Evolutionary conservation across 2,329 filamentous ascomycete genomes (phyloP).

Genomic region (Camptophora hylomeconis): DNA sequence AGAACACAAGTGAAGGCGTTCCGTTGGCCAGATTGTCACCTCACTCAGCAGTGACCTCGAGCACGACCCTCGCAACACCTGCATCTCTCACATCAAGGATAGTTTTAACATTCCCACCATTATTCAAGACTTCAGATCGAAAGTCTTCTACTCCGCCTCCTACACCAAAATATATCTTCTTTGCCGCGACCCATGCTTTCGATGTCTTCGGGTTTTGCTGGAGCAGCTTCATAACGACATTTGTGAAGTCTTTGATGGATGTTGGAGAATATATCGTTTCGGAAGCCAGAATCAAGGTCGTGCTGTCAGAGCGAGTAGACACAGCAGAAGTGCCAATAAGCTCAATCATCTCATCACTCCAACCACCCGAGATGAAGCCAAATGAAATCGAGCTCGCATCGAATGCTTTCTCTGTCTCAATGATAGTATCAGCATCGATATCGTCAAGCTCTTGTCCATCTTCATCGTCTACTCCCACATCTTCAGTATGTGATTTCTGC

Average conservation of each 20-base stretch:
- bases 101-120: conserved; percentile 13
- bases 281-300: conserved; percentile 40
- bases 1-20: no score
- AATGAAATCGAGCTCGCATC: conserved; percentile 31
- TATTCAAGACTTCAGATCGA: conserved; percentile 17
- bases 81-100: conserved; percentile 26
- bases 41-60: conserved; percentile 22
- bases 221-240: conserved; percentile 39
- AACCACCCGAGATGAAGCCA: conserved; percentile 46
- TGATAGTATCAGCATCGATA: conserved; percentile 32
- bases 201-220: conserved; percentile 19
- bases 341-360: conserved; percentile 37
- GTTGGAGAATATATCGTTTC: conserved; percentile 53
- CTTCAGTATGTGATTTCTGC: conserved; percentile 19
- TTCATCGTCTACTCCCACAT: conserved; percentile 6
- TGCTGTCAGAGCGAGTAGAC: no score
- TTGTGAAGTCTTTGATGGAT: conserved; percentile 41
- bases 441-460: conserved; percentile 20
- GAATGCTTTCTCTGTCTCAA: conserved; percentile 33
- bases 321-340: conserved; percentile 26
- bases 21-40: no score
- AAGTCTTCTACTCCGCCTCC: conserved; percentile 53
- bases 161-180: conserved; percentile 54
- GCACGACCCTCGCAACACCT: conserved; percentile 31
- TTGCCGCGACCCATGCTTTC: conserved; percentile 47